Percentiles rank a stretch among this genome's conserved stretches.
These are phyloP conservation scores for Puya raimondii DNA, from an alignment of 176 grass and related monocot species.

Conservation along the genomic window DNA sequence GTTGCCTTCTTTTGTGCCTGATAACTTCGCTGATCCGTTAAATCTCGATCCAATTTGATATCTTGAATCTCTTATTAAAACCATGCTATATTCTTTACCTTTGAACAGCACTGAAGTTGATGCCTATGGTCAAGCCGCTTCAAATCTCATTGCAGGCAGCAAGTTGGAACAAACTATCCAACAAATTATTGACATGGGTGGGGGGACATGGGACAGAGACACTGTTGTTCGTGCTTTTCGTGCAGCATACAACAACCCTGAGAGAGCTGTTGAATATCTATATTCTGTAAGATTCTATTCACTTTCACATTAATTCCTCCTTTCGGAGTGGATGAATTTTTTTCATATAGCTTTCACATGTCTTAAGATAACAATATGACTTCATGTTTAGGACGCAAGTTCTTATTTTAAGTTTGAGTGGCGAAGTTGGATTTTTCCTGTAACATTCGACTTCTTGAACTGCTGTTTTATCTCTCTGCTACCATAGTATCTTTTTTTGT, in stretches of 20 bases:
- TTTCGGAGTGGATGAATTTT: too few species aligned
- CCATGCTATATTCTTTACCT: background rate
- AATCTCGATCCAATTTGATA: background rate
- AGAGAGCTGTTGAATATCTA: conserved; percentile 87
- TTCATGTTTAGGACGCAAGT: too few species aligned
- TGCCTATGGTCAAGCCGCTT: conserved; percentile 60
- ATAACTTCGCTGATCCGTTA: background rate
- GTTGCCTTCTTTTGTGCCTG: too few species aligned
- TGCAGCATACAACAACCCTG: conserved; percentile 88
- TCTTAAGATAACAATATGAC: too few species aligned
- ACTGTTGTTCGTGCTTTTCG: conserved; percentile 58
- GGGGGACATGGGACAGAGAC: conserved; percentile 83
- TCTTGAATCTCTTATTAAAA: too few species aligned
- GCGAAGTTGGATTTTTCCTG: too few species aligned
- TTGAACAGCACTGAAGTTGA: conserved; percentile 51
- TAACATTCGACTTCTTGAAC: too few species aligned
- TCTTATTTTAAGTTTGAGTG: too few species aligned
- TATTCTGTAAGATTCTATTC: conserved; percentile 55
- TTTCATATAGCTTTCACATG: too few species aligned
- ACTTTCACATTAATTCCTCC: too few species aligned
- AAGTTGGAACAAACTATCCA: conserved; percentile 65
- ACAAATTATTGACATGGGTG: conserved; percentile 87
- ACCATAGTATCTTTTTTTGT: background rate
- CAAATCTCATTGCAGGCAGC: conserved; percentile 63
- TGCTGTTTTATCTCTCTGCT: too few species aligned